phyloP scores from a whole-genome alignment of 257 asterid genomes.

The Penstemon davidsonii region DNA sequence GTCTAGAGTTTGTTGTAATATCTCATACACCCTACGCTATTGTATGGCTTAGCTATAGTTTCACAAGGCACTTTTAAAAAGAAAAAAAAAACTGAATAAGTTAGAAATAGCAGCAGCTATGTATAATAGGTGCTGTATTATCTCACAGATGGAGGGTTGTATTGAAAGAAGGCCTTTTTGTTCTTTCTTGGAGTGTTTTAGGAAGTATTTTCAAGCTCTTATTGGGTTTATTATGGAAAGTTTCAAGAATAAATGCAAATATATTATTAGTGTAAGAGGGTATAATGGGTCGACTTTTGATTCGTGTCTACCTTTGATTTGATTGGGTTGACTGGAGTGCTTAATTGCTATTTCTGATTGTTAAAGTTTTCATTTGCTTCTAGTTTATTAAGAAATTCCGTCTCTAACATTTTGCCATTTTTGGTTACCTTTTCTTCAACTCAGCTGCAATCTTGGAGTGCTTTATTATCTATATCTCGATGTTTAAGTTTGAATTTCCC shows the following conservation, averaged over 20 bases:
- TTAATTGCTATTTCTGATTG: constrained; percentile 18
- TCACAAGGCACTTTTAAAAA: constrained; percentile 28
- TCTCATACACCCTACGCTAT: constrained; percentile 23
- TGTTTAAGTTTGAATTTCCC: background rate
- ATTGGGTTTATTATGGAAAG: constrained; percentile 40
- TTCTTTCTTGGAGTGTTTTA: constrained; percentile 36
- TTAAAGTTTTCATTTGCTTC: constrained; percentile 16
- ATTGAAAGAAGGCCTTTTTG: constrained; percentile 36
- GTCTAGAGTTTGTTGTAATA: constrained; percentile 29
- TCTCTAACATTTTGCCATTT: background rate
- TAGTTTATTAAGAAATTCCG: background rate
- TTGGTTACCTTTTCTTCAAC: background rate
- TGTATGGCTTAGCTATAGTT: constrained; percentile 31
- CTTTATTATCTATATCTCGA: constrained; percentile 1
- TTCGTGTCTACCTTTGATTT: constrained; percentile 13
- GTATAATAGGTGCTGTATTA: constrained; percentile 37
- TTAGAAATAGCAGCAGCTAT: constrained; percentile 24
- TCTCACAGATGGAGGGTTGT: constrained; percentile 40
- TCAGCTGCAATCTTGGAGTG: constrained; percentile 1
- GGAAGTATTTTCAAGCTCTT: constrained; percentile 36
- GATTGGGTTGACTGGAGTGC: constrained; percentile 14
- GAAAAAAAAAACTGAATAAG: background rate
- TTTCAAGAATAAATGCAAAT: constrained; percentile 47
- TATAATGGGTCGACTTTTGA: constrained; percentile 24
- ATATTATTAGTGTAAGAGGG: constrained; percentile 48